Evolutionary conservation across 2,329 filamentous ascomycete genomes (phyloP).

Genomic region (Neurospora sp.): DNA sequence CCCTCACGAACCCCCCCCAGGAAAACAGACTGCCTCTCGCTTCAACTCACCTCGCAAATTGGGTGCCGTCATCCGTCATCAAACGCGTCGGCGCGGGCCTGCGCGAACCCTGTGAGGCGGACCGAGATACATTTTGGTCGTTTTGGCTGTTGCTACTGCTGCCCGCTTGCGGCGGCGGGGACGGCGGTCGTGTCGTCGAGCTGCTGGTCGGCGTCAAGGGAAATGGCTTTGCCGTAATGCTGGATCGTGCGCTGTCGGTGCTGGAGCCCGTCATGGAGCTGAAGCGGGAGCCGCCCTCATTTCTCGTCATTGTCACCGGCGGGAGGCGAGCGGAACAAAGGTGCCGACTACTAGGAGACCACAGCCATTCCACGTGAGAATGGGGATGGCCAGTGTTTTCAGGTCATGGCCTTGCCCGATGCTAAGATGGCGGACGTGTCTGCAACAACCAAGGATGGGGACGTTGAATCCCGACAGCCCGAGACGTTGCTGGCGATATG

Average conservation of each 20-base stretch:
- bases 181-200: conserved; percentile 18
- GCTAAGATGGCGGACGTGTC: neutral
- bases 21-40: neutral
- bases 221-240: conserved; percentile 50
- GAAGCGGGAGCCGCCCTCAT: conserved; percentile 54
- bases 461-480: neutral
- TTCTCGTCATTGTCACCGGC: conserved; percentile 53
- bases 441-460: neutral
- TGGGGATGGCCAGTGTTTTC: conserved; percentile 1
- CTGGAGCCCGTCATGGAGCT: conserved; percentile 56
- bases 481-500: neutral
- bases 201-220: conserved; percentile 20
- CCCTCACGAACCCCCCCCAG: neutral
- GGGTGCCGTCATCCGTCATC: conserved; percentile 43
- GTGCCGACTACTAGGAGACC: conserved; percentile 5
- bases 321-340: conserved; percentile 14
- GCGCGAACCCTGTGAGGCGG: conserved; percentile 17
- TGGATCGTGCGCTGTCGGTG: conserved; percentile 56
- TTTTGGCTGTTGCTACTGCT: neutral
- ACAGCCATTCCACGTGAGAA: conserved; percentile 12
- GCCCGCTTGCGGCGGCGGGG: conserved; percentile 14
- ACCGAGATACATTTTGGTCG: conserved; percentile 8
- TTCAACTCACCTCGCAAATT: conserved; percentile 26
- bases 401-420: conserved; percentile 13
- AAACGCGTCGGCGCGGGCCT: conserved; percentile 38